A percentile compares a stretch with the other conserved stretches of the same genome.
Evolutionary conservation across 2,329 filamentous ascomycete species (phyloP).

Genomic region (Calonectria hawksworthii): DNA sequence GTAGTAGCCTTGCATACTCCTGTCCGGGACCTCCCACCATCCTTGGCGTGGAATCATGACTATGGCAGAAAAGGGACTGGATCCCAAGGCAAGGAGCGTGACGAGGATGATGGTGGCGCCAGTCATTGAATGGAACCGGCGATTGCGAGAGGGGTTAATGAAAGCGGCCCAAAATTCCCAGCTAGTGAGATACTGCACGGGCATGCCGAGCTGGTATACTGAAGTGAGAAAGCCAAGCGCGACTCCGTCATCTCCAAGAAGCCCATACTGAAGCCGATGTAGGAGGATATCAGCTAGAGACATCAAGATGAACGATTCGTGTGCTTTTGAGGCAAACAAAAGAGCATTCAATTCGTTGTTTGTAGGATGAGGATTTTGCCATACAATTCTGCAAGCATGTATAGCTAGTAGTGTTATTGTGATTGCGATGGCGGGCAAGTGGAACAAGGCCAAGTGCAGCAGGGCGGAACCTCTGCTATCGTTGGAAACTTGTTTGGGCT

Average conservation of each 20-base stretch:
- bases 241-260: neutral
- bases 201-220: conserved; percentile 9
- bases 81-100: neutral
- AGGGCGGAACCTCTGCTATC: neutral
- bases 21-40: neutral
- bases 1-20: neutral
- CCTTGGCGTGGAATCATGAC: conserved; percentile 20
- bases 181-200: conserved; percentile 10
- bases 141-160: neutral
- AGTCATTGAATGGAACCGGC: neutral
- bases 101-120: neutral
- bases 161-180: conserved; percentile 8
- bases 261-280: neutral
- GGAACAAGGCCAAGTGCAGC: neutral
- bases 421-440: conserved; percentile 7
- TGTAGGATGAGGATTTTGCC: neutral
- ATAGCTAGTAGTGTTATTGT: conserved; percentile 1
- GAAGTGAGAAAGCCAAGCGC: conserved; percentile 17
- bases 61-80: conserved; percentile 18
- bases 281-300: conserved; percentile 16
- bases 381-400: neutral
- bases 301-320: conserved; percentile 10
- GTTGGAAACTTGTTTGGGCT: neutral
- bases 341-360: neutral
- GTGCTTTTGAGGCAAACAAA: conserved; percentile 21